Evolutionary conservation across 108 stramenopile genomes (phyloP), one percentile per base, ranked within the genome.

Genomic region (Schizochytrium sp.): DNA sequence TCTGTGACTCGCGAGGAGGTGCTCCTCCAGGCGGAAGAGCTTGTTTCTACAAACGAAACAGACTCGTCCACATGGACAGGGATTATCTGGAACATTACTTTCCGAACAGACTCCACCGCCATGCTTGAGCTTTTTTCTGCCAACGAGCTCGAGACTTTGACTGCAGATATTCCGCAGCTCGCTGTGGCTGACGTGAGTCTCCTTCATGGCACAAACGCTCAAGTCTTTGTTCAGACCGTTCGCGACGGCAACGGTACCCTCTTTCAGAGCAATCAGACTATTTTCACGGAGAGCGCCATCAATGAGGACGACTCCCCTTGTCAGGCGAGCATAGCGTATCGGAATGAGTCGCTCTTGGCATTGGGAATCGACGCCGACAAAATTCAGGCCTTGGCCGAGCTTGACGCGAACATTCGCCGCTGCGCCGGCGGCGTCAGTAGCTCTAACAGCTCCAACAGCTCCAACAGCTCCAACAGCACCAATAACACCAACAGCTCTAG

Each of bases 361-460:
- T 45, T 83, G n/a, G 51, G 51, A 6, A 83, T 83, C 23, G 76
- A 83, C 6, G 12, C 76, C 18, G 51, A 47, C 51, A 83, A 83
- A 23, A 47, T 83, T 4, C 48, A 83, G 23, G 76, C 6, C 10
- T 45, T 83, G 16, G 12, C 19, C 51, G 76, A 83, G 28, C 51
- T 83, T 12, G 76, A 83, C 51, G 76, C 76, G 12, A 83, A 83
- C 76, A 83, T 83, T 21, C 19, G 51, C 19, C 76, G 76, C 76
- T 83, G 76, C 23, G 45, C 76, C 1, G 51, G 48, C 12, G 76
- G 76, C 45, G 45, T 83, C 45, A 53, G 48, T 23, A 18, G 16
- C 5, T 53, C 45, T 45, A 23, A 83, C 16, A 53, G 34, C 2
- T 34, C 34, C 34, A 34, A 2, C 34, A 34, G 34, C 34, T 34